phyloP scores from a whole-genome alignment of 2,329 filamentous ascomycete genomes.

The Albifimbria verrucaria region DNA sequence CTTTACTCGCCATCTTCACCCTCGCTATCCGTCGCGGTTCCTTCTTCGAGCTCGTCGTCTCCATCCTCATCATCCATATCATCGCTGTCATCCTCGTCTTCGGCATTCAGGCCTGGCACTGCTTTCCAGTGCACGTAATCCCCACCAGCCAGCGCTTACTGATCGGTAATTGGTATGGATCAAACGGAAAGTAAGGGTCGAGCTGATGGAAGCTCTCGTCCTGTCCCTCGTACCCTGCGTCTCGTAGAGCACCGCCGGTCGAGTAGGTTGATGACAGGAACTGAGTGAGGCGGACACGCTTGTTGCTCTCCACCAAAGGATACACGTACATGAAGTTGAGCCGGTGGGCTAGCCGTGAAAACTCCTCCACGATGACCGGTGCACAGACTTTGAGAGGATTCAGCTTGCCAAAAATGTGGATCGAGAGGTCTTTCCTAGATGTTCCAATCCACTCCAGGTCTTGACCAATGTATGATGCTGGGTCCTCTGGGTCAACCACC shows the following conservation, averaged over 20 bases:
- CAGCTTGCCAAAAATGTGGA: slow-evolving; percentile 80
- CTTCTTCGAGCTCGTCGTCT: slow-evolving; percentile 44
- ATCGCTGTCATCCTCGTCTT: slow-evolving; percentile 52
- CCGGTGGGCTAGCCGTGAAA: slow-evolving; percentile 81
- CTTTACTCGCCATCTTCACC: slow-evolving; percentile 35
- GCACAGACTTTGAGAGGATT: slow-evolving; percentile 96
- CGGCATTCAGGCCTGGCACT: slow-evolving; percentile 65
- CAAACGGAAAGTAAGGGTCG: slow-evolving; percentile 95
- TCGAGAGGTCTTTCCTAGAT: slow-evolving; percentile 69
- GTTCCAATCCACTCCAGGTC: slow-evolving; percentile 76
- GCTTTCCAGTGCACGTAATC: slow-evolving; percentile 81
- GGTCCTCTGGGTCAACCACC: slow-evolving; percentile 60
- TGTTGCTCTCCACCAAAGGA: slow-evolving; percentile 85
- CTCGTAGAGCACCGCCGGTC: slow-evolving; percentile 51
- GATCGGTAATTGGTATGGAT: slow-evolving; percentile 86
- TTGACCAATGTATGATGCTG: slow-evolving; percentile 58
- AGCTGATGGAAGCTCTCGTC: slow-evolving; percentile 81
- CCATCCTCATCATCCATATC: slow-evolving; percentile 50
- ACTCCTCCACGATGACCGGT: slow-evolving; percentile 84
- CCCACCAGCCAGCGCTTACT: slow-evolving; percentile 85
- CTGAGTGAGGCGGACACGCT: slow-evolving; percentile 76
- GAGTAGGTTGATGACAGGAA: slow-evolving; percentile 58
- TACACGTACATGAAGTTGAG: slow-evolving; percentile 88
- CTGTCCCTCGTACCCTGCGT: slow-evolving; percentile 43
- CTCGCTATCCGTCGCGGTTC: slow-evolving; percentile 48